These are phyloP conservation scores for Omphalotus olearius DNA, from an alignment of 1,284 basidiomycete species.

Conservation along the genomic window DNA sequence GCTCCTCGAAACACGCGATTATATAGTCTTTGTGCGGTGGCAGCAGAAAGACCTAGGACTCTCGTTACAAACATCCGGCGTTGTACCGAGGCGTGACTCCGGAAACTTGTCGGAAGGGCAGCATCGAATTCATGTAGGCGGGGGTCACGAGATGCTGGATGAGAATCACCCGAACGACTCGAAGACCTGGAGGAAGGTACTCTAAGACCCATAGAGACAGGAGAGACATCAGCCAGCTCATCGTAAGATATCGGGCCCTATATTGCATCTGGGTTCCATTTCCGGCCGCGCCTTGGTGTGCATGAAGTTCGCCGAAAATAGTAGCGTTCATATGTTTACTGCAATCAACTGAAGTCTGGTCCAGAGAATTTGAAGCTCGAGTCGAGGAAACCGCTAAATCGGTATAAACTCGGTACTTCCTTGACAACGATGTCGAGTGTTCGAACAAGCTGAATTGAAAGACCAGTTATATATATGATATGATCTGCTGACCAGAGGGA, in stretches of 20 bases:
- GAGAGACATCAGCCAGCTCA: background rate
- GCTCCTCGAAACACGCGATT: background rate
- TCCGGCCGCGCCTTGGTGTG: too few relatives aligned
- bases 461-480: too few relatives aligned
- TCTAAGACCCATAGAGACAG: background rate
- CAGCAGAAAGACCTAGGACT: background rate
- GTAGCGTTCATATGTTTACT: too few relatives aligned
- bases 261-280: too few relatives aligned
- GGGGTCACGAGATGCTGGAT: conserved; percentile 6
- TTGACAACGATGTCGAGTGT: too few relatives aligned
- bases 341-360: too few relatives aligned
- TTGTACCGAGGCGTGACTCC: conserved; percentile 8
- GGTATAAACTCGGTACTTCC: too few relatives aligned
- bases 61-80: conserved; percentile 7
- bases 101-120: conserved; percentile 12
- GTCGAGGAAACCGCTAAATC: too few relatives aligned
- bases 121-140: background rate
- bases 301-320: too few relatives aligned
- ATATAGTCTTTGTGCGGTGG: background rate
- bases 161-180: background rate
- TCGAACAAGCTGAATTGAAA: too few relatives aligned
- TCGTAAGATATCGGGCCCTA: background rate
- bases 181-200: background rate
- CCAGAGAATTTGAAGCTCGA: too few relatives aligned
- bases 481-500: too few relatives aligned